Evolutionary conservation across 495 filamentous ascomycete genomes (phyloP).

Genomic region (Aspergillus wentii): DNA sequence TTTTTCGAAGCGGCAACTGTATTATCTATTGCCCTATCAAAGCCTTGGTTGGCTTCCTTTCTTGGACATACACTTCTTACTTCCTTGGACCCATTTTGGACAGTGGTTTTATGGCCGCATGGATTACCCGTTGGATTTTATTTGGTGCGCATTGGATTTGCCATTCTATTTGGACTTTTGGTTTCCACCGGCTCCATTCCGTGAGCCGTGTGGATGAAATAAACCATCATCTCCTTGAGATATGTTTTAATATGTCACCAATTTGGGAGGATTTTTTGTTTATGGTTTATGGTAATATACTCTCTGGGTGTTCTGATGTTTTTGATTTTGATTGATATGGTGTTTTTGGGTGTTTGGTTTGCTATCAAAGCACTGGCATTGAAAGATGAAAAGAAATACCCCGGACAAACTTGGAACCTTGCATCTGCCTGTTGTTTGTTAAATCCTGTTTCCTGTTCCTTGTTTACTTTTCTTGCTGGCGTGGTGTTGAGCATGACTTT

Average conservation of each 20-base stretch:
- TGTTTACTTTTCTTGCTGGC: background rate
- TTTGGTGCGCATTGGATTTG: background rate
- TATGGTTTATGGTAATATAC: slow-evolving; percentile 1
- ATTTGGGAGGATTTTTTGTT: slow-evolving; percentile 7
- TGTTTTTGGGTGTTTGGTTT: slow-evolving; percentile 7
- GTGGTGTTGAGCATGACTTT: slow-evolving; percentile 7
- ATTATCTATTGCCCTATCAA: too few species aligned
- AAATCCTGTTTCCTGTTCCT: background rate
- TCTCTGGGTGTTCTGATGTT: background rate
- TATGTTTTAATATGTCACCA: slow-evolving; percentile 12
- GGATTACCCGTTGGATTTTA: too few species aligned
- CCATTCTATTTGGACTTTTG: slow-evolving; percentile 5
- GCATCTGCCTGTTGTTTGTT: slow-evolving; percentile 3
- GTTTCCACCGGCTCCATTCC: slow-evolving; percentile 3
- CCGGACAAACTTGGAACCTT: slow-evolving; percentile 10
- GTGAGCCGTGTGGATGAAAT: slow-evolving; percentile 3
- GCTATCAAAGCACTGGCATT: slow-evolving; percentile 13
- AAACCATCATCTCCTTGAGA: slow-evolving; percentile 5
- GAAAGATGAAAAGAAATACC: slow-evolving; percentile 17
- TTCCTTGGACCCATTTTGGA: background rate
- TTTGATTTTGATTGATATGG: slow-evolving; percentile 5
- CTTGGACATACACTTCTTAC: slow-evolving; percentile 14
- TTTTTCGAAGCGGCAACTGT: slow-evolving; percentile 7
- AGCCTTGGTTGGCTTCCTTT: slow-evolving; percentile 6
- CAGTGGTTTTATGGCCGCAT: slow-evolving; percentile 7